Conservation (phyloP, 257 asterid genomes). For the Nicotiana paniculata region DNA sequence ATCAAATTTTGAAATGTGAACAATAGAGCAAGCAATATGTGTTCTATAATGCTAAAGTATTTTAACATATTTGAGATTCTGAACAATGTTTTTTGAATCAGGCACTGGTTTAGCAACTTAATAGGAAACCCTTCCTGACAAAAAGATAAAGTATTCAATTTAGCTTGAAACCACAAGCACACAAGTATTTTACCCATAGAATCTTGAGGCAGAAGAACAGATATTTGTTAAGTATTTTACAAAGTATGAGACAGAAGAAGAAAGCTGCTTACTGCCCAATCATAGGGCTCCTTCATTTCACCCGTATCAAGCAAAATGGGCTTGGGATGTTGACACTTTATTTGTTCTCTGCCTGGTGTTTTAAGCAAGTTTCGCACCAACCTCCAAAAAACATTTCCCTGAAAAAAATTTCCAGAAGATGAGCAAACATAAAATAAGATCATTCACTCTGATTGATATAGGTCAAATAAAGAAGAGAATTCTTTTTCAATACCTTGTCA, state of each 20-base stretch:
- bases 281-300: constrained; percentile 91
- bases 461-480: constrained; percentile 5
- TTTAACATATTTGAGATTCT: neutral
- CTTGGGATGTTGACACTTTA: constrained; percentile 77
- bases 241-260: neutral
- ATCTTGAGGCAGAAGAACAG: neutral
- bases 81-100: neutral
- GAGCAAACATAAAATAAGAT: neutral
- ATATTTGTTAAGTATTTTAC: neutral
- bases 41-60: neutral
- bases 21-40: neutral
- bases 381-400: constrained; percentile 97
- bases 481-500: constrained; percentile 42
- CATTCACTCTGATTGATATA: neutral
- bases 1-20: neutral
- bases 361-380: constrained; percentile 79
- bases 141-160: neutral
- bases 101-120: neutral
- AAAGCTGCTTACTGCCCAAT: constrained; percentile 87
- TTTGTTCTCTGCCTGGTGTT: constrained; percentile 68
- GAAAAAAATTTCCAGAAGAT: constrained; percentile 4
- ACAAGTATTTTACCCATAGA: neutral
- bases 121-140: neutral
- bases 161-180: neutral
- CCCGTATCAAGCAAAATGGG: constrained; percentile 98